Conservation (phyloP, 176 grass and related monocot species). For the Luzula sylvatica region DNA sequence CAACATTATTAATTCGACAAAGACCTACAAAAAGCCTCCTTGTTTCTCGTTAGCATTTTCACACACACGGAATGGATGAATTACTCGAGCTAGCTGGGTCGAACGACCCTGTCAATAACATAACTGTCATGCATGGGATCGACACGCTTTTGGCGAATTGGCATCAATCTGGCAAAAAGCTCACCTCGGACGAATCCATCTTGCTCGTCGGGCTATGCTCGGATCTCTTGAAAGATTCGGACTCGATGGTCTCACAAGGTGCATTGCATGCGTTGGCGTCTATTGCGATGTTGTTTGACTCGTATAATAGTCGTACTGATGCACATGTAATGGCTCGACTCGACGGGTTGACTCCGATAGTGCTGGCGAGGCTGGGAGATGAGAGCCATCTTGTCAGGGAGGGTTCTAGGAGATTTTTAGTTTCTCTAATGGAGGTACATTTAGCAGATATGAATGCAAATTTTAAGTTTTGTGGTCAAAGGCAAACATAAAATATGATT, state of each 20-base stretch:
- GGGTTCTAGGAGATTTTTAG: conserved; percentile 50
- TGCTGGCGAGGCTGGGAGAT: conserved; percentile 42
- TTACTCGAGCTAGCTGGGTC: neutral
- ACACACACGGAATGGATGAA: conserved; percentile 23
- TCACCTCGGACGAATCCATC: conserved; percentile 9
- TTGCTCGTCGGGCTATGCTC: conserved; percentile 34
- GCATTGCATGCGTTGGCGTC: conserved; percentile 35
- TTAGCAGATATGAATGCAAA: neutral
- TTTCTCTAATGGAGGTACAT: conserved; percentile 67
- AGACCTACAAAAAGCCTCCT: neutral
- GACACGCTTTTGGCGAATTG: conserved; percentile 20
- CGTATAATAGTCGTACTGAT: neutral
- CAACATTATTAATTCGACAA: too few relatives aligned
- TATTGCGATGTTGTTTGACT: neutral
- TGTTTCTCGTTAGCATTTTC: too few relatives aligned
- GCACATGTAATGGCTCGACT: conserved; percentile 24
- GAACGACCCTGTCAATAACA: neutral
- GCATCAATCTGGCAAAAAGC: neutral
- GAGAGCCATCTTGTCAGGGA: conserved; percentile 44
- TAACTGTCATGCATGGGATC: neutral
- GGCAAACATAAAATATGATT: too few relatives aligned
- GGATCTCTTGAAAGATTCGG: conserved; percentile 15
- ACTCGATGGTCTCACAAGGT: conserved; percentile 14
- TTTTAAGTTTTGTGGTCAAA: neutral
- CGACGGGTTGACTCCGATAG: conserved; percentile 36